phyloP scores from a whole-genome alignment of 495 filamentous ascomycete species.

The Oidiodendron maius region DNA sequence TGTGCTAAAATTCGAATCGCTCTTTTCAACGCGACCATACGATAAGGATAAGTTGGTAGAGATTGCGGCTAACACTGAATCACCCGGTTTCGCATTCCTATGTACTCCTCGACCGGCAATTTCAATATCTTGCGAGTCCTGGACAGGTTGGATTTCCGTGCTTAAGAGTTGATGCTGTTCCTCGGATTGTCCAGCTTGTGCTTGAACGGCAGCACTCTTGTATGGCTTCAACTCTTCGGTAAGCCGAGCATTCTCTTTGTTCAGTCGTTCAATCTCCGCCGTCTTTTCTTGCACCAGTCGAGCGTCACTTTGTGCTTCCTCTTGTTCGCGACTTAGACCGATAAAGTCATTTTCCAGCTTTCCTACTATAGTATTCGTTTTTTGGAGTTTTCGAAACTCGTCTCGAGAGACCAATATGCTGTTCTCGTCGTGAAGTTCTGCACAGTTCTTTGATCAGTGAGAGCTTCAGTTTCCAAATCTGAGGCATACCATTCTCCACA shows the following conservation, averaged over 20 bases:
- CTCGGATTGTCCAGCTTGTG: slow-evolving; percentile 12
- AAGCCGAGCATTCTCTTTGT: slow-evolving; percentile 12
- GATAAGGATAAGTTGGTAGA: slow-evolving; percentile 2
- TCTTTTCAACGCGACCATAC: not conserved
- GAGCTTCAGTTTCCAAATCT: not conserved
- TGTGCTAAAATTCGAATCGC: not conserved
- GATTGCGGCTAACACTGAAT: too few relatives aligned
- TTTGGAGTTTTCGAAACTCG: slow-evolving; percentile 12
- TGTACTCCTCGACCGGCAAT: not conserved
- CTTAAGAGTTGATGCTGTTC: slow-evolving; percentile 8
- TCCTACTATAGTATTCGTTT: slow-evolving; percentile 6
- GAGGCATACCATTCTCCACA: slow-evolving; percentile 9
- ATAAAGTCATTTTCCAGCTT: slow-evolving; percentile 4
- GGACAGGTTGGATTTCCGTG: not conserved
- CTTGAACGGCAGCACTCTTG: not conserved
- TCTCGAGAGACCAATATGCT: slow-evolving; percentile 2
- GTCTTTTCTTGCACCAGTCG: not conserved
- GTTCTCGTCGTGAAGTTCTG: slow-evolving; percentile 16
- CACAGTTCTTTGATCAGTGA: not conserved
- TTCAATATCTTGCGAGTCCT: slow-evolving; percentile 4
- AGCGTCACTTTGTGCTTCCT: not conserved
- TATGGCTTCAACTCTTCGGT: slow-evolving; percentile 6
- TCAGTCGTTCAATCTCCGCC: not conserved
- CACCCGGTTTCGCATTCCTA: too few relatives aligned
- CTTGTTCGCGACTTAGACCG: not conserved